Evolutionary conservation across 2,329 filamentous ascomycete genomes (phyloP), one percentile per base, ranked within the genome.

Genomic region (Iodosphaeria phyllophila): DNA sequence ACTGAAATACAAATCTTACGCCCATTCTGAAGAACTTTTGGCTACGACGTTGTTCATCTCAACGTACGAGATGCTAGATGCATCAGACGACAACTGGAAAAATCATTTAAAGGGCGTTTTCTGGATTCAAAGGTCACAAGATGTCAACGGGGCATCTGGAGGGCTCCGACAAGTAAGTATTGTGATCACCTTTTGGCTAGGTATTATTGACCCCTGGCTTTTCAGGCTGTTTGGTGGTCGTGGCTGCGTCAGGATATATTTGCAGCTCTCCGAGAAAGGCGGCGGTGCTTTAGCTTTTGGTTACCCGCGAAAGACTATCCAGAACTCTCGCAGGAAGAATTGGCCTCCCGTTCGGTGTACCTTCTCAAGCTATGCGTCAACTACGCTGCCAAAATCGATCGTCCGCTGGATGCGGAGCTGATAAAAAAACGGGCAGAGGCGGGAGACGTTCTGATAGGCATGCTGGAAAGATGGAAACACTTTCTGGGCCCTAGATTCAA

Each of bases 191-290:
- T n/a, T n/a, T n/a, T n/a, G n/a, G n/a, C n/a, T n/a, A n/a, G n/a
- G n/a, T n/a, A n/a, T n/a, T n/a, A n/a, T n/a, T n/a, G n/a, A n/a
- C n/a, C n/a, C n/a, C n/a, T n/a, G n/a, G n/a, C n/a, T n/a, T n/a
- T n/a, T n/a, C n/a, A 62, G 32, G 60, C 65, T 0, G 61, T 66
- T 0, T 74, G 68, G 69, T 74, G 69, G 68, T 58, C 60, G 1
- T 74, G 68, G 69, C 46, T 74, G 4, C 51, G 64, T n/a, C 69
- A 74, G 36, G 69, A 74, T 36, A 54, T 68, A 0, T 74, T 67
- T 67, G 67, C 64, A 2, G 67, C 67, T 0, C 71, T 72, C 32
- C 54, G 64, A 1, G 66, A 72, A 36, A 52, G 54, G 13, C 48
- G 69, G 4, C 51, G 57, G 6, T 57, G 58, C 3, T 56, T 70